Conservation (phyloP, 2,329 filamentous ascomycete species). For the Cladosporium sp. region DNA sequence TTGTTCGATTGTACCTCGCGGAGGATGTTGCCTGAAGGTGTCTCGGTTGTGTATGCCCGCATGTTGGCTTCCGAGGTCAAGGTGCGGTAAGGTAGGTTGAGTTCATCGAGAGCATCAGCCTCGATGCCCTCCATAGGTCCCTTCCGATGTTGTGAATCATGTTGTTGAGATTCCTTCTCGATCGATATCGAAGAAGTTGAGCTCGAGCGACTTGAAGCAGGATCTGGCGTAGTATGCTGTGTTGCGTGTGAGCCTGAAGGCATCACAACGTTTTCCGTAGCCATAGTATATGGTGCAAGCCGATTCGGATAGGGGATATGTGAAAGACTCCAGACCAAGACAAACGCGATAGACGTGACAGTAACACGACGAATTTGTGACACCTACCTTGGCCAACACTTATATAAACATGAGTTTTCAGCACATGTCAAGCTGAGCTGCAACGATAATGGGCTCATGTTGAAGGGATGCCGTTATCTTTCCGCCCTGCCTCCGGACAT, state of each 20-base stretch:
- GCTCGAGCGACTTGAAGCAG: not conserved
- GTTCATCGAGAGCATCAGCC: conserved; percentile 7
- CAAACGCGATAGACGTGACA: not conserved
- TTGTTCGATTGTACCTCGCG: conserved; percentile 23
- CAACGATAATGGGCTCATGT: not conserved
- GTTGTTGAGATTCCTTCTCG: not conserved
- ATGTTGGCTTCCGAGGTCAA: conserved; percentile 23
- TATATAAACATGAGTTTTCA: not conserved
- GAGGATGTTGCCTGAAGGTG: conserved; percentile 19
- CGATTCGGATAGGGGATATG: no score
- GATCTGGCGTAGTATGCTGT: not conserved
- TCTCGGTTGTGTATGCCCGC: conserved; percentile 27
- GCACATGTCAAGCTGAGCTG: not conserved
- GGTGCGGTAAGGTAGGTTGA: conserved; percentile 23
- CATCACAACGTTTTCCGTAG: not conserved
- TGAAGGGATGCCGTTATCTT: not conserved
- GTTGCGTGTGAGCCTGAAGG: not conserved
- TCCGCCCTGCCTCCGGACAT: not conserved
- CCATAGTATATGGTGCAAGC: not conserved
- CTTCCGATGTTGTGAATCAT: not conserved
- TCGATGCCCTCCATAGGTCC: not conserved
- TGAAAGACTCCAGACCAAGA: not conserved
- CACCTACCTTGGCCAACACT: not conserved
- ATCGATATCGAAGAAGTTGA: not conserved
- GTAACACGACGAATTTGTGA: not conserved